Percentiles rank a stretch among this genome's conserved stretches.
Evolutionary conservation across 495 filamentous ascomycete genomes (phyloP).

Genomic region (Penicillium arizonense): DNA sequence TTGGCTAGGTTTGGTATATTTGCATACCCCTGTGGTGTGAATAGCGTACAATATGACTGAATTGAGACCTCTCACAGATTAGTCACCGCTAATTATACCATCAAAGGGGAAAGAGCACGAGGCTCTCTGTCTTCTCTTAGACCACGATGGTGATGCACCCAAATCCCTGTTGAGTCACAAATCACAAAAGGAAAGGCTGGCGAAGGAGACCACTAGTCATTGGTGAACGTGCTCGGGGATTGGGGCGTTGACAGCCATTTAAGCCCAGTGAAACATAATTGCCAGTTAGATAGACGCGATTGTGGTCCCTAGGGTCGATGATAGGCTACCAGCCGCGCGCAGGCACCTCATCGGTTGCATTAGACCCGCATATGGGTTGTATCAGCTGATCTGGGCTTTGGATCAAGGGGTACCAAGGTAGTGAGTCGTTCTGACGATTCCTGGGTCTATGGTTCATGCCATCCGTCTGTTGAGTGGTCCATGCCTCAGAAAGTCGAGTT

Average conservation of each 20-base stretch:
- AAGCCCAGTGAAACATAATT: conserved; percentile 7
- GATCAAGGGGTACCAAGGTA: not conserved
- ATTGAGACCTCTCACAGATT: not conserved
- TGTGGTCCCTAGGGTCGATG: not conserved
- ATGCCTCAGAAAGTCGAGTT: no score
- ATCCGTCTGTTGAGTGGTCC: no score
- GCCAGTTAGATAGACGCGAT: conserved; percentile 9
- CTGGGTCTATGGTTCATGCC: no score
- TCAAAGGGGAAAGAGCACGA: no score
- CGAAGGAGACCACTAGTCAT: not conserved
- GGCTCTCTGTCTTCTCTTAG: no score
- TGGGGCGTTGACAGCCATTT: not conserved
- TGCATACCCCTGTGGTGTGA: not conserved
- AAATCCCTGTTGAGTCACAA: no score
- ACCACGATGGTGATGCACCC: no score
- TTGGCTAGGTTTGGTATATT: conserved; percentile 10
- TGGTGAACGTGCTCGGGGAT: not conserved
- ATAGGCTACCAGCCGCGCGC: conserved; percentile 16
- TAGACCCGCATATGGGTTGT: conserved; percentile 32
- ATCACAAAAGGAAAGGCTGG: not conserved
- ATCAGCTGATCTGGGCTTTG: conserved; percentile 30
- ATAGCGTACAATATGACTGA: not conserved
- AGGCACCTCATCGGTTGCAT: conserved; percentile 22
- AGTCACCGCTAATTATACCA: no score
- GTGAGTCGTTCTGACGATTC: not conserved